Conservation (phyloP, 208 protist species). For the Acanthamoeba triangularis region DNA sequence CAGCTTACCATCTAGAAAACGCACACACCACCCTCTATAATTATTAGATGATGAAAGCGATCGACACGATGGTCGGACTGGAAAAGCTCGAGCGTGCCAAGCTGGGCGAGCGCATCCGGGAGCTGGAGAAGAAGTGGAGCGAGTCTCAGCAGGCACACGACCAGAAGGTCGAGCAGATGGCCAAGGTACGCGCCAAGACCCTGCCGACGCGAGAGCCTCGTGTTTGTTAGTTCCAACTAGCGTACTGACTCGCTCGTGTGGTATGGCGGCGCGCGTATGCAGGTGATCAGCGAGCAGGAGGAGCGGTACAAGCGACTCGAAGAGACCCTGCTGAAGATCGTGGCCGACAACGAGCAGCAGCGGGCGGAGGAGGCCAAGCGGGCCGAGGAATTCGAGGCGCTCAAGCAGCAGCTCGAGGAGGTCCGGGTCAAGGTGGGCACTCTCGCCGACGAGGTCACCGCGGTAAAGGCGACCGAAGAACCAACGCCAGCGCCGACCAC, state of each 20-base stretch:
- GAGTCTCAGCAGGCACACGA: slow-evolving; percentile 26
- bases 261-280: background rate
- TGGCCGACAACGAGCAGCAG: slow-evolving; percentile 2
- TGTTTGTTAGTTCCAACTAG: background rate
- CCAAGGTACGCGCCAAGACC: background rate
- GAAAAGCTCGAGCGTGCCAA: slow-evolving; percentile 18
- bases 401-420: background rate
- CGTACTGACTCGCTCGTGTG: background rate
- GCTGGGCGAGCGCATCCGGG: background rate
- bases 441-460: background rate
- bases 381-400: background rate
- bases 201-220: too few species aligned
- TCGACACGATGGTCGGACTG: slow-evolving; percentile 27
- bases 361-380: background rate
- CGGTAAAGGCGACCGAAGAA: background rate
- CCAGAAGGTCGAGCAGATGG: slow-evolving; percentile 21
- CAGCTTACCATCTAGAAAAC: too few species aligned
- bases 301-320: slow-evolving; percentile 3
- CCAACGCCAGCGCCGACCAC: background rate
- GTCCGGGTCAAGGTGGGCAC: background rate
- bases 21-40: background rate
- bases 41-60: slow-evolving; percentile 47
- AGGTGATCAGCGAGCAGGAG: slow-evolving; percentile 7
- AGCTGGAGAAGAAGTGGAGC: background rate
- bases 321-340: background rate